Base-by-base conservation (phyloP, 2,329 filamentous ascomycete species). In the Aspergillus bombycis region DNA sequence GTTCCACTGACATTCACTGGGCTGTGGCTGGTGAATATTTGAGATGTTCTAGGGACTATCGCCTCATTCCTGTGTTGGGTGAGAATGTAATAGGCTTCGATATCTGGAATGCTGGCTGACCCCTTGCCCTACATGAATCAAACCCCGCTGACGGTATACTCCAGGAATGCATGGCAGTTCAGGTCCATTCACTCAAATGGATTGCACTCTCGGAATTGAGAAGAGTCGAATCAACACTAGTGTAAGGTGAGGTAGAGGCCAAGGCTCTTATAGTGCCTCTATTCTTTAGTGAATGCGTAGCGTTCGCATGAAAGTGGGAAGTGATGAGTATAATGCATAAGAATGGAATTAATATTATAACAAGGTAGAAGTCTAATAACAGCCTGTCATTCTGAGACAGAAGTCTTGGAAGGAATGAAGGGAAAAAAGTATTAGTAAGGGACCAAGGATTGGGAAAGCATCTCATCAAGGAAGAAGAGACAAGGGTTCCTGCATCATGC, bases 281-380 rank as follows among this genome's bases (percentile, higher is more conserved):
- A 26, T 9, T 28, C 19, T 48, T 41, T 26, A 23, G 45, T 16
- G 45, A 8, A 28, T n/a, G 14, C 11, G 48, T 12, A n/a, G 48
- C 3, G 4, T 52, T 9, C 3, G 28, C 28, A 5, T n/a, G 16
- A n/a, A 52, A 41, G 16, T 4, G 16, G 28, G 28, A 34, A 32
- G 28, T 9, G 19, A 21, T 32, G 14, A 2, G 21, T 34, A 30
- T n/a, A 28, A 14, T 38, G 52, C 52, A 38, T 38, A 32, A 36
- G 34, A 62, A 55, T 61, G 38, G 16, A 26, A 55, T 58, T 55
- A 36, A 46, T 62, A 62, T 62, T 58, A 58, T 53, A 56, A 45
- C 48, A 62, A 7, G 12, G 9, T 58, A 58, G 34, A 57, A 41
- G 48, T 62, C 56, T 62, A 62, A 62, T 41, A 36, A 58, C 43